These are phyloP conservation scores for Onygena corvina DNA, from an alignment of 2,329 filamentous ascomycete genomes.

Conservation along the genomic window DNA sequence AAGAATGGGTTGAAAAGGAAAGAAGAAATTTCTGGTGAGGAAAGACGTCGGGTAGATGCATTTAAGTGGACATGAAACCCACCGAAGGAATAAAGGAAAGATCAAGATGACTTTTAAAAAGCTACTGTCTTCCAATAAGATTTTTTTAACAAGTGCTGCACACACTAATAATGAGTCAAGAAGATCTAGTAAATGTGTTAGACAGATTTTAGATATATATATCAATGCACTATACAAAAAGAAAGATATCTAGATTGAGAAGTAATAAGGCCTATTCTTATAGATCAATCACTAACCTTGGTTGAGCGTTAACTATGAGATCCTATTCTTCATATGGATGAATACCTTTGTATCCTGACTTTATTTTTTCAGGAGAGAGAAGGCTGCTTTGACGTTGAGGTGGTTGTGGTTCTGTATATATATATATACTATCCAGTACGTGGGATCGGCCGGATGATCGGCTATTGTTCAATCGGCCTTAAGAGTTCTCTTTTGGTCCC, in stretches of 20 bases:
- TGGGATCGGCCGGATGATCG: no score
- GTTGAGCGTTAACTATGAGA: background rate
- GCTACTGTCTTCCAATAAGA: conserved; percentile 6
- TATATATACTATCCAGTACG: no score
- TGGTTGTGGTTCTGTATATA: no score
- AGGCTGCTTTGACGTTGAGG: no score
- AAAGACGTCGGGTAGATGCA: conserved; percentile 4
- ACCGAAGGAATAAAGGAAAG: conserved; percentile 21
- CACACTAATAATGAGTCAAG: background rate
- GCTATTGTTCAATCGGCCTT: no score
- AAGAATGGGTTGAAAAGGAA: background rate
- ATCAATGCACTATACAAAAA: background rate
- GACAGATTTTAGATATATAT: background rate
- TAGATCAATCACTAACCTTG: background rate
- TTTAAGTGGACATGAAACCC: conserved; percentile 12
- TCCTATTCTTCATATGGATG: conserved; percentile 1
- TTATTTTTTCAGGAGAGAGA: no score
- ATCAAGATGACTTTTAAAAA: conserved; percentile 1
- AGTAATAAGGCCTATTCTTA: background rate
- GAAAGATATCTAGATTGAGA: background rate
- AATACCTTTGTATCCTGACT: background rate
- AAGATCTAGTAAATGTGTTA: background rate
- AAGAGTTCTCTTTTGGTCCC: no score
- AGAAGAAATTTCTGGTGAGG: background rate
- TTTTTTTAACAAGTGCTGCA: background rate